Base-by-base conservation (phyloP, 1,139 yeast species). In the Lipomyces yarrowii region DNA sequence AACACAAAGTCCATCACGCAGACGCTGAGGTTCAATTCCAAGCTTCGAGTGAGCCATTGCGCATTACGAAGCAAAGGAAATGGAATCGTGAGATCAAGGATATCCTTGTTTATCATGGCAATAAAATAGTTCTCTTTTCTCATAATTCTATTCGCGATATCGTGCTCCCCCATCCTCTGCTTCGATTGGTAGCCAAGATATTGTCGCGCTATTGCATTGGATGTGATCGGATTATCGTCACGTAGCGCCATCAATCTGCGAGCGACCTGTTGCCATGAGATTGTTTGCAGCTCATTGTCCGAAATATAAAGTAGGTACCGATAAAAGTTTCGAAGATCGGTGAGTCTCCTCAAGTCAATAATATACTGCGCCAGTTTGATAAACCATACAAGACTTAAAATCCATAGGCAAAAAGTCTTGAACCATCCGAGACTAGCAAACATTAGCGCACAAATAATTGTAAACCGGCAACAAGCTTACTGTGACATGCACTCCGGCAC, bases 131-230 rank as follows among this genome's bases (percentile, higher is more conserved):
- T 94, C 71, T 96, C 99, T 71, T 88, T 89, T 65, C 99, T 82
- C 99, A 94, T 93, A 66, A 94, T 90, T 69, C 99, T 82, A 76
- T 94, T 96, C 15, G 98, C 98, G 65, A 94, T 91, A 73, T 89
- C 96, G 76, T 92, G 98, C 2, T 98, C 96, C 74, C 91, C 94
- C 64, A 94, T 82, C 69, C 93, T 81, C 60, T 87, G 86, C 73
- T 88, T 89, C 0, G 93, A 86, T 67, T 86, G 71, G 32, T 69
- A 63, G n/a, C 71, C 87, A 64, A 87, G 81, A 53, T 75, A 87
- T 90, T 67, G 86, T 83, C 13, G 79, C 46, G 71, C 69, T 30
- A 71, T 61, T 35, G 74, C 71, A 6, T 76, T 77, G 6, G 87
- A 82, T 0, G 91, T 86, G 23, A 86, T 78, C 21, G 96, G 91